These are phyloP conservation scores for Neoscytalidium dimidiatum DNA, from an alignment of 2,329 filamentous ascomycete genomes.

Conservation along the genomic window DNA sequence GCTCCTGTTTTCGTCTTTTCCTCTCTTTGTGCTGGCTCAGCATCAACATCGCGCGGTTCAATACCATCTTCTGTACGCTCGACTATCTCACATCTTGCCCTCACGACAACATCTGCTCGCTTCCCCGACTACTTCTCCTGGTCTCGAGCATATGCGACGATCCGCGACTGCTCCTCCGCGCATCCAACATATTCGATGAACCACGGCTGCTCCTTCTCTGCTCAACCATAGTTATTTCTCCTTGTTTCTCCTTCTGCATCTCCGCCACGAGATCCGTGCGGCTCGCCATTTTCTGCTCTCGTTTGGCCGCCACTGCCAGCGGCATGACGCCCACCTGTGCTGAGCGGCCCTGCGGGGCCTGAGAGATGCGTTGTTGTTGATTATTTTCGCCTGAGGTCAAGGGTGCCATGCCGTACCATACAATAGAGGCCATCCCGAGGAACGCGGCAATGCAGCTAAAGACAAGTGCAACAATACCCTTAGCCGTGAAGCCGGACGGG, in stretches of 20 bases:
- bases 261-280: neutral
- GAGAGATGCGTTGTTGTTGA: neutral
- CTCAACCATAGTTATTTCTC: conserved; percentile 1
- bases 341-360: neutral
- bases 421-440: conserved; percentile 66
- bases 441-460: conserved; percentile 71
- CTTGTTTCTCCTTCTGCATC: neutral
- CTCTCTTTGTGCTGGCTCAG: neutral
- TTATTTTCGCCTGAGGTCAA: neutral
- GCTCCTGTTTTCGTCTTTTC: neutral
- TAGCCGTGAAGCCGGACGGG: conserved; percentile 69
- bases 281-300: neutral
- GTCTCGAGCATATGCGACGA: conserved; percentile 1
- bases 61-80: neutral
- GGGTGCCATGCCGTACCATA: conserved; percentile 62
- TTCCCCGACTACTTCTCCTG: neutral
- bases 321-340: conserved; percentile 3
- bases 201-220: neutral
- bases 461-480: conserved; percentile 72
- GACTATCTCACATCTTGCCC: neutral
- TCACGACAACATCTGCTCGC: neutral
- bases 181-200: neutral
- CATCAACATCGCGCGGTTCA: too few relatives aligned
- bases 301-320: neutral
- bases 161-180: neutral